These are phyloP conservation scores for Quaeritorhiza haematococci DNA, from an alignment of 371 early-diverging fungal genomes.

Conservation along the genomic window DNA sequence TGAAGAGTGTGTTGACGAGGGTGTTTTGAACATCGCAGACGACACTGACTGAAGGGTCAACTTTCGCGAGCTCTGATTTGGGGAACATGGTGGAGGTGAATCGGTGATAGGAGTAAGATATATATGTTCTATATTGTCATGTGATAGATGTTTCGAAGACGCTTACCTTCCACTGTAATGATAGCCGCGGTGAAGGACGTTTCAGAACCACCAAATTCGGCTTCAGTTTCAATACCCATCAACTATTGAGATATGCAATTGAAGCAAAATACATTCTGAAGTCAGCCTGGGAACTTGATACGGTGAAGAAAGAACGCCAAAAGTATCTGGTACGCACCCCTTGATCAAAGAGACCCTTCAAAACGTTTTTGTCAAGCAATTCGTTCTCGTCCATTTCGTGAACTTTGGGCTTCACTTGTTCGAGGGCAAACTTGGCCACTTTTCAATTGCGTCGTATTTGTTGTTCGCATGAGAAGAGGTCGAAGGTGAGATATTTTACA, in stretches of 20 bases:
- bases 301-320: neutral
- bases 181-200: slow-evolving; percentile 91
- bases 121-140: neutral
- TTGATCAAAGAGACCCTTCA: slow-evolving; percentile 76
- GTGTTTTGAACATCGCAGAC: slow-evolving; percentile 97
- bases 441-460: neutral
- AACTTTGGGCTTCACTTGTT: slow-evolving; percentile 82
- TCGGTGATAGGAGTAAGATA: neutral
- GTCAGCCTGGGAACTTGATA: neutral
- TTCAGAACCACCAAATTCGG: slow-evolving; percentile 78
- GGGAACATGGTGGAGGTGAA: neutral
- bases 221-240: slow-evolving; percentile 92
- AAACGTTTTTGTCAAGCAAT: slow-evolving; percentile 66
- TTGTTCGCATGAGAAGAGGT: neutral
- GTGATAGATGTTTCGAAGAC: neutral
- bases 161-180: slow-evolving; percentile 75
- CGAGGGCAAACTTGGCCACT: slow-evolving; percentile 84
- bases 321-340: slow-evolving; percentile 76
- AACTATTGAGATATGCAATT: slow-evolving; percentile 42
- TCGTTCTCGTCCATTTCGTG: slow-evolving; percentile 91
- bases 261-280: slow-evolving; percentile 1
- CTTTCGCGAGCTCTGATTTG: slow-evolving; percentile 79
- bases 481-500: too few relatives aligned
- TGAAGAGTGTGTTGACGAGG: slow-evolving; percentile 91
- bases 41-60: slow-evolving; percentile 91